Base-by-base conservation (phyloP, 2,329 filamentous ascomycete species). In the Fusarium avenaceum region DNA sequence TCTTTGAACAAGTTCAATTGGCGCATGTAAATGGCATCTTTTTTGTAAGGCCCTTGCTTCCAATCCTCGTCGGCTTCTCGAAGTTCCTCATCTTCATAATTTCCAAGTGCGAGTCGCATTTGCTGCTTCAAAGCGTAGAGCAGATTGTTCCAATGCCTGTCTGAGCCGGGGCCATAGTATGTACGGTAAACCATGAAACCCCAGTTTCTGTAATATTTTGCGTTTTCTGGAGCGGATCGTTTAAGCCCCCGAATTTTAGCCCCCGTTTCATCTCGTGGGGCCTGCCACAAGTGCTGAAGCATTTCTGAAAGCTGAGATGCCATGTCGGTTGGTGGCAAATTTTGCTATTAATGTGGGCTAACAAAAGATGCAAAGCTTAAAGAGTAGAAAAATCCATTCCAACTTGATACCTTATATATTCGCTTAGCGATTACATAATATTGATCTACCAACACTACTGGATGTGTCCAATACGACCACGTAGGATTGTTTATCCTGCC, bases 151-250 rank as follows among this genome's bases (percentile, higher is more conserved):
- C 57, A 67, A 33, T 48, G 20, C 9, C 65, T 7, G 0, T 63
- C 49, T 0, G 52, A 62, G 6, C 52, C 64, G 4, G 40, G 7
- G 15, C 49, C 20, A n/a, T 67, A 63, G 13, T 63, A 28, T 10
- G 62, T 67, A 28, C 65, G 57, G 43, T 59, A 58, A 14, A 63
- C 50, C 0, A 42, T 38, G 3, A 47, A 67, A 1, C 57, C 65
- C 65, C 62, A 67, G 11, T 65, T 46, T 10, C 26, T 28, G 7
- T 52, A 67, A 38, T 67, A 50, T 17, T 65, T 51, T 13, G 46
- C 43, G 9, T 65, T 62, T 30, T 61, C 64, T 2, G 43, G 56
- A 13, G 42, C 43, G 22, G 2, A 56, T 20, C 19, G 32, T 6
- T 65, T 39, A 14, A 54, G 19, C 4, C 2, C 8, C 4, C 24